phyloP scores from a whole-genome alignment of 108 stramenopile species.

The Pseudonitzschia pungens region DNA sequence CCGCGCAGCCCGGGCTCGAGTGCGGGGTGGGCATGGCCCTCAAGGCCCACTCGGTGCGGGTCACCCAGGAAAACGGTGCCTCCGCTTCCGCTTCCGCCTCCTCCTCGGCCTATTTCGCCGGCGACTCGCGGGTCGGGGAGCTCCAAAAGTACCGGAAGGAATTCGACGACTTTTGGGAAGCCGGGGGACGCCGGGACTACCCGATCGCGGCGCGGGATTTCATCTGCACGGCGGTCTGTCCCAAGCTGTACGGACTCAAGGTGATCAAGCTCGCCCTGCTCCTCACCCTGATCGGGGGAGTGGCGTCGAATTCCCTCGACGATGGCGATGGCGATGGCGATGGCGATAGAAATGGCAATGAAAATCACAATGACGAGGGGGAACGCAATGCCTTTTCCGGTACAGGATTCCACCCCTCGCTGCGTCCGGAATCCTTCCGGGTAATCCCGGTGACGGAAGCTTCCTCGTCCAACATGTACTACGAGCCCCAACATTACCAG shows the following conservation, averaged over 20 bases:
- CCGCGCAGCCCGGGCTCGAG: conserved; percentile 54
- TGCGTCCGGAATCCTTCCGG: conserved; percentile 51
- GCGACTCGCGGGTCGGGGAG: conserved; percentile 9
- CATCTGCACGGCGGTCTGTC: conserved; percentile 92
- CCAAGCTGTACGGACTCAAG: conserved; percentile 93
- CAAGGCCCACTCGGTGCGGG: conserved; percentile 84
- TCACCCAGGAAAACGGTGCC: conserved; percentile 46
- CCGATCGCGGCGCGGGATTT: conserved; percentile 90
- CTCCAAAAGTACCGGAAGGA: conserved; percentile 78
- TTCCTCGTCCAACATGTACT: not conserved
- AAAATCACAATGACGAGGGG: not conserved
- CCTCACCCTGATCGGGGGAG: conserved; percentile 93
- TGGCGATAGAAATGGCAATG: not conserved
- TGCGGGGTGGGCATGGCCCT: conserved; percentile 89
- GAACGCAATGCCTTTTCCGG: not conserved
- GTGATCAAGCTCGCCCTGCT: conserved; percentile 94
- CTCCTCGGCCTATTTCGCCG: too few species aligned
- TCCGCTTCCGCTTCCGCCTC: conserved; percentile 49
- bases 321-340: not conserved
- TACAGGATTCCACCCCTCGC: not conserved
- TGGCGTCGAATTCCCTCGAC: conserved; percentile 25
- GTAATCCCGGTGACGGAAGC: conserved; percentile 20
- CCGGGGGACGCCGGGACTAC: conserved; percentile 16
- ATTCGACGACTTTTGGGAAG: conserved; percentile 87
- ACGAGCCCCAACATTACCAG: conserved; percentile 12